phyloP scores from a whole-genome alignment of 371 early-diverging fungal species.

The Smittium culicis region DNA sequence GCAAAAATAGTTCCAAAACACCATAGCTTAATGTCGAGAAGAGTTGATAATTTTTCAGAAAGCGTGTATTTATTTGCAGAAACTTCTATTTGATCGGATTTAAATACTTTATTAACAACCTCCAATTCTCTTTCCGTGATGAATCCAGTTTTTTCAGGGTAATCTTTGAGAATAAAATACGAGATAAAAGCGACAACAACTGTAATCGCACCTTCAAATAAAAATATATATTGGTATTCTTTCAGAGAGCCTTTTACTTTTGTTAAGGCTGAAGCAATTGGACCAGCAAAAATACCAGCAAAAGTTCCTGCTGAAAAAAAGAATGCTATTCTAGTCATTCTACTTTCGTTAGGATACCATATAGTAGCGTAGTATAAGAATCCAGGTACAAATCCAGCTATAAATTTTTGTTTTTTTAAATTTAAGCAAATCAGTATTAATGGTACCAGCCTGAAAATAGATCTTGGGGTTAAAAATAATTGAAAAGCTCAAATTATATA shows the following conservation, averaged over 20 bases:
- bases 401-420: too few relatives aligned
- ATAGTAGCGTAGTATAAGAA: constrained; percentile 39
- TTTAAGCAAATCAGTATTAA: too few relatives aligned
- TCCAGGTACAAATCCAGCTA: constrained; percentile 45
- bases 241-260: constrained; percentile 25
- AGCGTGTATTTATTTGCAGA: constrained; percentile 12
- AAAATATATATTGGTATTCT: constrained; percentile 50
- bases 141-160: constrained; percentile 23
- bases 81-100: constrained; percentile 17
- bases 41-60: constrained; percentile 16
- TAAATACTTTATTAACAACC: constrained; percentile 16
- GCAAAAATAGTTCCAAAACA: constrained; percentile 29
- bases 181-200: constrained; percentile 27
- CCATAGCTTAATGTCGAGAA: constrained; percentile 29
- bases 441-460: too few relatives aligned
- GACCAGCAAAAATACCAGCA: constrained; percentile 38
- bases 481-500: neutral
- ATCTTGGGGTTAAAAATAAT: too few relatives aligned
- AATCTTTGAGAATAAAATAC: constrained; percentile 19
- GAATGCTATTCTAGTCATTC: constrained; percentile 25
- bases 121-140: constrained; percentile 20
- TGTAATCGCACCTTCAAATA: constrained; percentile 37
- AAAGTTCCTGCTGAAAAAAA: constrained; percentile 35
- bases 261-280: constrained; percentile 32
- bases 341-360: constrained; percentile 37